These are phyloP conservation scores for Fusarium algeriense DNA, from an alignment of 2,329 filamentous ascomycete species.

Conservation along the genomic window DNA sequence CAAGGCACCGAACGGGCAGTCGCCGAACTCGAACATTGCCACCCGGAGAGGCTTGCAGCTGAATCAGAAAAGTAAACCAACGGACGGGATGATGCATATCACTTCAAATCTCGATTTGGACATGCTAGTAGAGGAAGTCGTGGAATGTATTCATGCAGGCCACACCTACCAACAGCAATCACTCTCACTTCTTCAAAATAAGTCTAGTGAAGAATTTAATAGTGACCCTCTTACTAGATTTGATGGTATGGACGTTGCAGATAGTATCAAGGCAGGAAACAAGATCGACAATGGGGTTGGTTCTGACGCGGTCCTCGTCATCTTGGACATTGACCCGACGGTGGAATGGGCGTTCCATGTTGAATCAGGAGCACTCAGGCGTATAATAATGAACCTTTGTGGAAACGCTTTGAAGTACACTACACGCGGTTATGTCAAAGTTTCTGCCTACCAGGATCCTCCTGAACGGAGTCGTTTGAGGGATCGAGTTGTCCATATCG, in stretches of 20 bases:
- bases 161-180: conserved; percentile 41
- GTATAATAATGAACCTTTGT: conserved; percentile 73
- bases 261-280: not conserved
- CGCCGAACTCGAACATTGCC: not conserved
- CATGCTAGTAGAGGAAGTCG: conserved; percentile 59
- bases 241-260: conserved; percentile 31
- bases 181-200: conserved; percentile 8
- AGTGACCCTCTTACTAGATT: conserved; percentile 15
- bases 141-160: conserved; percentile 61
- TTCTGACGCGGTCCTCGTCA: conserved; percentile 38
- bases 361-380: conserved; percentile 63
- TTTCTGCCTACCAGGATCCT: conserved; percentile 44
- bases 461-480: not conserved
- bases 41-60: not conserved
- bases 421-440: conserved; percentile 48
- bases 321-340: conserved; percentile 56
- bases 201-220: not conserved
- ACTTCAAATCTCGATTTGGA: conserved; percentile 49
- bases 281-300: not conserved
- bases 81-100: conserved; percentile 37
- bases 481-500: conserved; percentile 52
- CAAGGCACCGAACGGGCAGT: conserved; percentile 7
- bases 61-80: not conserved
- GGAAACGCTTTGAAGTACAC: conserved; percentile 75
- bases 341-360: conserved; percentile 66